Conservation (phyloP, 2,329 filamentous ascomycete genomes). For the Sphaerulina musiva region DNA sequence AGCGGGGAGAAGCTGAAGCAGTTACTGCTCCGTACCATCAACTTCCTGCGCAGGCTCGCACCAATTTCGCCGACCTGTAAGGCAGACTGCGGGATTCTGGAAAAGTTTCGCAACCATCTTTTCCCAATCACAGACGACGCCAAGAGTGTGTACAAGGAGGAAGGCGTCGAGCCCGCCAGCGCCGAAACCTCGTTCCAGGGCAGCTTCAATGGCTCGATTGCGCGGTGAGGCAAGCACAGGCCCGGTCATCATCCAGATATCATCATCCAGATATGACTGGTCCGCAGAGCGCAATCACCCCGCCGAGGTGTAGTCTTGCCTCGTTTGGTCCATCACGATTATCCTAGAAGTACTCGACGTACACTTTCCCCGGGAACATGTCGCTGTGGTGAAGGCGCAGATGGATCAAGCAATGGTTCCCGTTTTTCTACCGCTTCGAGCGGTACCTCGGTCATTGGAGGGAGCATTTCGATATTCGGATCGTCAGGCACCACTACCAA, state of each 20-base stretch:
- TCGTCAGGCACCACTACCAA: neutral
- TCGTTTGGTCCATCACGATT: no score
- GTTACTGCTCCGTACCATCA: slow-evolving; percentile 67
- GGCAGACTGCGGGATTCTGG: slow-evolving; percentile 68
- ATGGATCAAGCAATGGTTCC: no score
- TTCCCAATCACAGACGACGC: slow-evolving; percentile 21
- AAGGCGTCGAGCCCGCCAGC: slow-evolving; percentile 23
- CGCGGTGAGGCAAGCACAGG: neutral
- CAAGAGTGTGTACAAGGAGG: slow-evolving; percentile 23
- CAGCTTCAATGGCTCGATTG: neutral
- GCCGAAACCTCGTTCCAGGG: slow-evolving; percentile 22
- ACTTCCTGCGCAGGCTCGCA: slow-evolving; percentile 63
- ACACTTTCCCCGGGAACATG: no score
- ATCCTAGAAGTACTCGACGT: no score
- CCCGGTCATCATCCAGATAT: neutral
- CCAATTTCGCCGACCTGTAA: slow-evolving; percentile 68
- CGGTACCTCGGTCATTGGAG: neutral
- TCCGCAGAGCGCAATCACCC: neutral
- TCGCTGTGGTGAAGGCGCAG: no score
- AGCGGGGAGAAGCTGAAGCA: slow-evolving; percentile 49
- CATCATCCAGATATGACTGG: neutral
- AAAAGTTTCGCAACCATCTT: slow-evolving; percentile 41
- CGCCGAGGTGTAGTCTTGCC: no score
- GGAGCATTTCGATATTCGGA: neutral
- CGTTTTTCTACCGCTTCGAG: neutral